These are phyloP conservation scores for Rhynchospora breviuscula DNA, from an alignment of 176 grass and related monocot genomes.

Conservation along the genomic window DNA sequence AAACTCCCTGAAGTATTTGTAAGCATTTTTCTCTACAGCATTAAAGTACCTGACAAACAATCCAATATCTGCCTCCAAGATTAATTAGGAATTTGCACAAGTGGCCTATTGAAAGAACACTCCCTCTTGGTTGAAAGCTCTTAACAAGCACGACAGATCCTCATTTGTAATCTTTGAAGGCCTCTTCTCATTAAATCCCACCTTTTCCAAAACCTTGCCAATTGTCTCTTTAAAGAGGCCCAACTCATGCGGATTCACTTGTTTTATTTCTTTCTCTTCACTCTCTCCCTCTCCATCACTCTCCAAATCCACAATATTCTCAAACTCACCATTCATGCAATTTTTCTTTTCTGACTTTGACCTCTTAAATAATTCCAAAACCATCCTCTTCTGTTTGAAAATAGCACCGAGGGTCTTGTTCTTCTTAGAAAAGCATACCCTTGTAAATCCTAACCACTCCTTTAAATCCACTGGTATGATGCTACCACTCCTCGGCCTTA, in stretches of 20 bases:
- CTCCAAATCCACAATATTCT: neutral
- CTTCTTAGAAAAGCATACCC: slow-evolving; percentile 70
- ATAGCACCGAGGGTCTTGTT: slow-evolving; percentile 88
- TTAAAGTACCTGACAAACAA: neutral
- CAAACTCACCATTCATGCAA: neutral
- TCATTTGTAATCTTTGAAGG: slow-evolving; percentile 73
- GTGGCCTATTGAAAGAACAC: slow-evolving; percentile 46
- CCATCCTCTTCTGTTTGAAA: slow-evolving; percentile 88
- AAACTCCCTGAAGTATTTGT: neutral
- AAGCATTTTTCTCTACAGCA: neutral
- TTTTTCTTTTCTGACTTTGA: slow-evolving; percentile 13
- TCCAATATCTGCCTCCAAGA: neutral
- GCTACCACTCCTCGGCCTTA: slow-evolving; percentile 25
- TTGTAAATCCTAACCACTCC: slow-evolving; percentile 81
- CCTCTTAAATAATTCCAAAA: slow-evolving; percentile 37
- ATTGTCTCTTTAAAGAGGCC: slow-evolving; percentile 48
- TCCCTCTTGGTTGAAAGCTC: slow-evolving; percentile 56
- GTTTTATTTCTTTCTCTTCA: slow-evolving; percentile 3
- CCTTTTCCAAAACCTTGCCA: slow-evolving; percentile 35
- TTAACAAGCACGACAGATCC: slow-evolving; percentile 53
- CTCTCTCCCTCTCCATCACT: neutral
- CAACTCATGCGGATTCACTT: slow-evolving; percentile 28
- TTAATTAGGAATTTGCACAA: neutral
- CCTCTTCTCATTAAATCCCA: slow-evolving; percentile 42
- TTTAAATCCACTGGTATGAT: slow-evolving; percentile 27